Conservation (phyloP, 2,329 filamentous ascomycete genomes). For the Pseudogymnoascus sp. region DNA sequence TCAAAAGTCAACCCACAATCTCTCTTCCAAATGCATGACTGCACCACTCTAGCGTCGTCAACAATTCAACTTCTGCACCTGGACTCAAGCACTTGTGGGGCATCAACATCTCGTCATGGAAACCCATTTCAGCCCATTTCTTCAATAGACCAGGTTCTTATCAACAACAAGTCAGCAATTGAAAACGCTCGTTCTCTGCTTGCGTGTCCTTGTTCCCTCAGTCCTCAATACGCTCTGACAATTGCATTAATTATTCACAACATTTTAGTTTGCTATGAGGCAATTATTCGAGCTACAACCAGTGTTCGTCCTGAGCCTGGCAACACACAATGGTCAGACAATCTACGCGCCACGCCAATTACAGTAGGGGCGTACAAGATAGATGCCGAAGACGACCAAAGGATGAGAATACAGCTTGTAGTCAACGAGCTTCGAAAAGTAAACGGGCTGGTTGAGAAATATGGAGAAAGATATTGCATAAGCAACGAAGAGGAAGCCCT, state of each 20-base stretch:
- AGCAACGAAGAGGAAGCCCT: neutral
- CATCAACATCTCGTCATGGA: neutral
- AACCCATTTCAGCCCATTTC: neutral
- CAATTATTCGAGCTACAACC: conserved; percentile 4
- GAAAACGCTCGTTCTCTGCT: neutral
- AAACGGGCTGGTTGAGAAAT: neutral
- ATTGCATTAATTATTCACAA: neutral
- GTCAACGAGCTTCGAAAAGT: conserved; percentile 5
- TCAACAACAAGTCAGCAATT: conserved; percentile 6
- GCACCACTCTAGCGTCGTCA: neutral
- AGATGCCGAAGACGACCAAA: conserved; percentile 1
- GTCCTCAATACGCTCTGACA: neutral
- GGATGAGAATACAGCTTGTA: conserved; percentile 1
- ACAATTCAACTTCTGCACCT: neutral
- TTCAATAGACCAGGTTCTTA: conserved; percentile 3
- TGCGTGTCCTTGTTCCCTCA: neutral
- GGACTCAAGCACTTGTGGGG: neutral
- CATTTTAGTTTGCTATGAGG: neutral
- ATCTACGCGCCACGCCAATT: neutral
- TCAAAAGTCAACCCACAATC: neutral
- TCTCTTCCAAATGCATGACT: neutral
- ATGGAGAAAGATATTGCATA: neutral
- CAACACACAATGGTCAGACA: neutral
- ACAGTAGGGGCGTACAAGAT: conserved; percentile 1
- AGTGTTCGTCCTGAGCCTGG: neutral